Evolutionary conservation across 1,139 yeast species (phyloP).

Genomic region (Debaryomycetaceae sp.): DNA sequence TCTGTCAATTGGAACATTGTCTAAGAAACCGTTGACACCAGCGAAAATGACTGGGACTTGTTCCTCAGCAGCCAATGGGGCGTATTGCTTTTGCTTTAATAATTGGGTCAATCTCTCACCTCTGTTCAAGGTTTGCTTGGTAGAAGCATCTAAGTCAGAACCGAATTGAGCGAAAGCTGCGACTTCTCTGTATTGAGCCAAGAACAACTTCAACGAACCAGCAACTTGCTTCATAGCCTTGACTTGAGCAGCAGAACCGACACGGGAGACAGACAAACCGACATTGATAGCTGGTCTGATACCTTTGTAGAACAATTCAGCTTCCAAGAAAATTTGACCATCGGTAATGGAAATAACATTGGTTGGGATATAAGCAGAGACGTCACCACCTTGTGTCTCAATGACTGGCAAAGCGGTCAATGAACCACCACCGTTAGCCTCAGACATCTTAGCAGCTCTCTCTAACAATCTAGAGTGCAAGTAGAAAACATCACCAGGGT

Average conservation of each 20-base stretch:
- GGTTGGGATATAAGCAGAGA: conserved; percentile 96
- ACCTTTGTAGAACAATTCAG: conserved; percentile 99
- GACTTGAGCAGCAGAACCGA: conserved; percentile 99
- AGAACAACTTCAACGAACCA: conserved; percentile 99
- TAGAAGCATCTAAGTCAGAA: conserved; percentile 99
- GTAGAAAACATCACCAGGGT: conserved; percentile 97
- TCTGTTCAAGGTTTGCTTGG: conserved; percentile 98
- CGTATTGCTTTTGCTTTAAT: conserved; percentile 96
- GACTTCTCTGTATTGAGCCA: conserved; percentile 99
- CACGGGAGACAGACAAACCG: conserved; percentile 99
- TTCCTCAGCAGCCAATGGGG: conserved; percentile 97
- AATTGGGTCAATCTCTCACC: conserved; percentile 99
- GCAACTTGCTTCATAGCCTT: conserved; percentile 99
- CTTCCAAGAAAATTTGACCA: conserved; percentile 98
- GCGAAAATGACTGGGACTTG: conserved; percentile 98
- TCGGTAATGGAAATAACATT: conserved; percentile 96
- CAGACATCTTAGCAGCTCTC: conserved; percentile 97
- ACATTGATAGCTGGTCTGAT: conserved; percentile 99
- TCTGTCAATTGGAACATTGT: conserved; percentile 78
- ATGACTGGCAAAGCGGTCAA: conserved; percentile 94
- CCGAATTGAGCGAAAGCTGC: conserved; percentile 99
- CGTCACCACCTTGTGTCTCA: conserved; percentile 99
- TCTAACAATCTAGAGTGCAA: conserved; percentile 93
- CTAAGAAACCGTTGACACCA: conserved; percentile 99
- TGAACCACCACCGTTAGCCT: conserved; percentile 87